phyloP scores from a whole-genome alignment of 139 green algal genomes.

The Tetraselmis chui region DNA sequence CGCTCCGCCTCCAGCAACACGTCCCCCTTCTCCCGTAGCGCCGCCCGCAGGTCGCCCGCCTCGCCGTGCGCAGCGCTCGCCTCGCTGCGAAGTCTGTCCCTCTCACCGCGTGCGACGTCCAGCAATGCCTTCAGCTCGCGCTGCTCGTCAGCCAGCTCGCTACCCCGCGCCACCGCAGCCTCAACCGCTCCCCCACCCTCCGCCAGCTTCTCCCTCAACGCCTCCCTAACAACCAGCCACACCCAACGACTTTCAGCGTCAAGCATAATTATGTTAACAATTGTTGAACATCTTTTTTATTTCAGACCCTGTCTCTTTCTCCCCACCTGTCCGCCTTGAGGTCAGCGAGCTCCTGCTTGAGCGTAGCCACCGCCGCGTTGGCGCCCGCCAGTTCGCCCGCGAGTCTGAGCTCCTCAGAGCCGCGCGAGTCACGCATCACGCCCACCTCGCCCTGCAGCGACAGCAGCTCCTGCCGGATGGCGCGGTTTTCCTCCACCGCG shows the following conservation, averaged over 20 bases:
- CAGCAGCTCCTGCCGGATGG: not conserved
- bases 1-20: not conserved
- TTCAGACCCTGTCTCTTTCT: too few relatives aligned
- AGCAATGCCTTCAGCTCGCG: not conserved
- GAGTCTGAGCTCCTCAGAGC: not conserved
- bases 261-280: too few relatives aligned
- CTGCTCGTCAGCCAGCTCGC: not conserved
- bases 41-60: constrained; percentile 13
- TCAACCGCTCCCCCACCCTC: not conserved
- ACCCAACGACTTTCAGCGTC: too few relatives aligned
- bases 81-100: not conserved
- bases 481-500: constrained; percentile 7
- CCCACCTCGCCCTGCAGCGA: not conserved
- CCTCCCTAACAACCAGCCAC: too few relatives aligned
- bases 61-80: not conserved
- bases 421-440: not conserved
- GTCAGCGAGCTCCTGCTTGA: constrained; percentile 6
- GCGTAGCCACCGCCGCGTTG: not conserved
- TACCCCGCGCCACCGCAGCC: not conserved
- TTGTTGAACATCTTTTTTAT: too few relatives aligned
- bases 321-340: not conserved
- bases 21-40: constrained; percentile 13
- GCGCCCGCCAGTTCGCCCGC: constrained; percentile 6
- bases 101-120: not conserved
- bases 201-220: not conserved